phyloP scores from a whole-genome alignment of 805 yeast species.

The Hanseniaspora vineae region DNA sequence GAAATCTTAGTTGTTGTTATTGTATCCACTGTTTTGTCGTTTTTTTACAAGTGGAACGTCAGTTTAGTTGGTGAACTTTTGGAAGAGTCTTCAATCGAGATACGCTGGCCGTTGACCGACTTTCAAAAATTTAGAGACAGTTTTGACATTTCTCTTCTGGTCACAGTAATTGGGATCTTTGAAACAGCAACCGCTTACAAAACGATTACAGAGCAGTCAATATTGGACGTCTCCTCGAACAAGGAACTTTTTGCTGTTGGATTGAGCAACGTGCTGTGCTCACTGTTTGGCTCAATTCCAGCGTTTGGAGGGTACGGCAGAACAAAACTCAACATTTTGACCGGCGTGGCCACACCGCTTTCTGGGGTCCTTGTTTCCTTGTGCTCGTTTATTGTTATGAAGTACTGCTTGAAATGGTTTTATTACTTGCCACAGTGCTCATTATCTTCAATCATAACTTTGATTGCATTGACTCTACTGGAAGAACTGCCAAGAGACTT shows the following conservation, averaged over 20 bases:
- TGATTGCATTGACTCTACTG: conserved; percentile 29
- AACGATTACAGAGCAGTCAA: conserved; percentile 1
- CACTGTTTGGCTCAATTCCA: conserved; percentile 3
- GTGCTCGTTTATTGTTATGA: conserved; percentile 10
- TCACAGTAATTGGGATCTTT: conserved; percentile 4
- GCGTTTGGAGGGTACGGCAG: conserved; percentile 8
- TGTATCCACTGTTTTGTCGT: conserved; percentile 1
- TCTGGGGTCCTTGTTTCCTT: conserved; percentile 9
- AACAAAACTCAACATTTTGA: conserved; percentile 5
- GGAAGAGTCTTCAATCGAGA: not conserved
- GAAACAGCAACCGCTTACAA: conserved; percentile 6
- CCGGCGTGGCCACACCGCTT: conserved; percentile 7
- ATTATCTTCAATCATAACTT: conserved; percentile 32
- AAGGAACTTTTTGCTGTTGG: conserved; percentile 5
- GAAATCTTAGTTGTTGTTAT: conserved; percentile 4
- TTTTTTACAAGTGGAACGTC: conserved; percentile 2
- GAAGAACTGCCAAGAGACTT: conserved; percentile 34
- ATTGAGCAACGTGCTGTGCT: conserved; percentile 3
- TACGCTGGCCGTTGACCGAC: conserved; percentile 1
- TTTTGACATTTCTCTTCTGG: conserved; percentile 3
- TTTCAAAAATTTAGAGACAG: conserved; percentile 3
- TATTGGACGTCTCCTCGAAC: conserved; percentile 6
- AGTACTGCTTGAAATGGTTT: conserved; percentile 19
- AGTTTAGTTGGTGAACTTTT: conserved; percentile 4
- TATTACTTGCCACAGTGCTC: conserved; percentile 33